Percentiles rank a stretch among this genome's conserved stretches.
These are phyloP conservation scores for Quercus glauca DNA, from an alignment of 306 rosid species.

Conservation along the genomic window DNA sequence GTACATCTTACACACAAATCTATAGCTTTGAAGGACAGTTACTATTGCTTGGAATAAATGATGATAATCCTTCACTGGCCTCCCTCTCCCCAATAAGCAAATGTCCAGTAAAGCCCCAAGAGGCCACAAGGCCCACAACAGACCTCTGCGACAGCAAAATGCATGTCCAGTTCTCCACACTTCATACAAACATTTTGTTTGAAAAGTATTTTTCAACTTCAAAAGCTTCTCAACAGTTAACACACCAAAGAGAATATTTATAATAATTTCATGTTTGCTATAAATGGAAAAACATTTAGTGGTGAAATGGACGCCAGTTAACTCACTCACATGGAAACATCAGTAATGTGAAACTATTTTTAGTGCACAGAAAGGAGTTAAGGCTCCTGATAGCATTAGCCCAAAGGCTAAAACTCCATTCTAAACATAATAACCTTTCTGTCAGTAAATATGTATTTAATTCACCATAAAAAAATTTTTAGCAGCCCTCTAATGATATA, in stretches of 20 bases:
- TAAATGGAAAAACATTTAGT: not conserved
- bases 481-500: not conserved
- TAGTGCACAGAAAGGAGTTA: not conserved
- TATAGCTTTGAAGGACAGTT: not conserved
- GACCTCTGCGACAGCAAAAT: not conserved
- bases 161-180: not conserved
- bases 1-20: not conserved
- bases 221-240: not conserved
- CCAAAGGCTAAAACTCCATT: not conserved
- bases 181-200: not conserved
- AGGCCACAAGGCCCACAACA: not conserved
- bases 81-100: not conserved
- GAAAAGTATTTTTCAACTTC: not conserved
- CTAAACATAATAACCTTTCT: not conserved
- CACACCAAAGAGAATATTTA: not conserved
- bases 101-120: not conserved
- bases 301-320: not conserved
- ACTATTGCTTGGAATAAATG: not conserved
- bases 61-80: not conserved
- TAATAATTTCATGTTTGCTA: not conserved
- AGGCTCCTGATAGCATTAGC: not conserved
- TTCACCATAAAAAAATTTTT: not conserved
- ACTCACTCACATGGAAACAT: not conserved
- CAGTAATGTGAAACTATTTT: not conserved
- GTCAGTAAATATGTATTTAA: not conserved